Evolutionary conservation across 345 rosid genomes (phyloP), one percentile per base, ranked within the genome.

Genomic region (Populus tremula): DNA sequence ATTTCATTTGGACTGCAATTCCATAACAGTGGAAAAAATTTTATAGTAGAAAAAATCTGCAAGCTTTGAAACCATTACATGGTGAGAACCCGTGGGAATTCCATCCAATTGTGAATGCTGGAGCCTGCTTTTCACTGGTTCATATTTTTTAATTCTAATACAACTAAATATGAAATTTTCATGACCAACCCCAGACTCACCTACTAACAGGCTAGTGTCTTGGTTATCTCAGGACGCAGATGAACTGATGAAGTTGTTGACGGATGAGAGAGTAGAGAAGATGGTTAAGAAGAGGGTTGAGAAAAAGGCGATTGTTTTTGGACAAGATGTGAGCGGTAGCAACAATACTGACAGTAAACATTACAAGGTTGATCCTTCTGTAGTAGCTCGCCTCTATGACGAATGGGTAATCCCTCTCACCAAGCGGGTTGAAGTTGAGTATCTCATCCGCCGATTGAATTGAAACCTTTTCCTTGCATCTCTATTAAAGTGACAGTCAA

Each of bases 331-430:
- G 50, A 86, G 59, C 36, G 69, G 79, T 3, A 61, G 49, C 39
- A 83, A 43, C 54, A 80, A 56, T 38, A 77, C 14, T 9, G 54
- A 47, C 10, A 73, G 4, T 29, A 78, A 68, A 17, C 83, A 82
- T 27, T 83, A 67, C 83, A 95, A 93, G 83, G 87, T 95, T 5
- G 90, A 91, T 86, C 98, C 97, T 11, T 77, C 84, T 2, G 7
- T 89, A 4, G 92, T 87, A 17, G 87, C 91, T 29, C 92, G 87
- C 33, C 93, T 95, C 20, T 95, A 90, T 53, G 89, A 80, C 2
- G 91, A 93, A 21, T 93, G 99, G 98, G 86, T 92, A 13, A 95
- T 95, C 71, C 98, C 98, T 65, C 85, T 93, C 29, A 95, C 99
- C 47, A 95, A 93, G 79, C 77, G 14, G 1, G 98, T 95, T 45